Evolutionary conservation across 2,329 filamentous ascomycete genomes (phyloP), one percentile per base, ranked within the genome.

Genomic region (Bertia moriformis): DNA sequence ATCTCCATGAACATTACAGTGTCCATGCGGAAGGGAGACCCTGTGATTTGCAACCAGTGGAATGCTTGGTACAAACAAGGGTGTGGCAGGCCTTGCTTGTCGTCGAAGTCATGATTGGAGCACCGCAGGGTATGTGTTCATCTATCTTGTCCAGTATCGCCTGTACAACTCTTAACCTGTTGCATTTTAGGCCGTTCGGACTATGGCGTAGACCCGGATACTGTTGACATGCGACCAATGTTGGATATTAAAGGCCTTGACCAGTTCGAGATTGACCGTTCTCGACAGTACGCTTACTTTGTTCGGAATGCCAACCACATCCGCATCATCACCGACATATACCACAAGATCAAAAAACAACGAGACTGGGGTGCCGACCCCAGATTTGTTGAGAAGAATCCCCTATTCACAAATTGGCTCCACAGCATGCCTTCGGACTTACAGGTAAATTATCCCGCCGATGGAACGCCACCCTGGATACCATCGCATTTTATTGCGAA

Each of bases 71-170:
- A 18, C 88, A 87, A 52, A 93, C 78, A 14, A 72, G 89, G 37
- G 74, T 95, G 20, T 96, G 89, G 89, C 88, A 95, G 55, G 80
- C 78, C 1, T 71, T 93, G 7, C 83, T 93, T 52, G 67, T 85
- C 17, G 80, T 86, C 44, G 89, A 96, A 59, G 71, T 88, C 32
- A 93, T 96, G 83, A 79, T 95, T 48, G 89, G 89, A 41, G 87
- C 83, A 15, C 85, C 89, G 3, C 88, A 96, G 76, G 89, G 88
- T 86, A 63, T 43, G 56, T 46, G 38, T 44, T 17, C 42, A 19
- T 30, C 39, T n/a, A n/a, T n/a, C n/a, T 10, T 14, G 7, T 36
- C 32, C 10, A 14, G 17, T n/a, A 7, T 36, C 10, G 14, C 7
- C 10, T 14, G 14, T 13, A 14, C 19, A n/a, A 4, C n/a, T 38